phyloP scores from a whole-genome alignment of 2,329 filamentous ascomycete genomes.

The Pyrenophora graminea region DNA sequence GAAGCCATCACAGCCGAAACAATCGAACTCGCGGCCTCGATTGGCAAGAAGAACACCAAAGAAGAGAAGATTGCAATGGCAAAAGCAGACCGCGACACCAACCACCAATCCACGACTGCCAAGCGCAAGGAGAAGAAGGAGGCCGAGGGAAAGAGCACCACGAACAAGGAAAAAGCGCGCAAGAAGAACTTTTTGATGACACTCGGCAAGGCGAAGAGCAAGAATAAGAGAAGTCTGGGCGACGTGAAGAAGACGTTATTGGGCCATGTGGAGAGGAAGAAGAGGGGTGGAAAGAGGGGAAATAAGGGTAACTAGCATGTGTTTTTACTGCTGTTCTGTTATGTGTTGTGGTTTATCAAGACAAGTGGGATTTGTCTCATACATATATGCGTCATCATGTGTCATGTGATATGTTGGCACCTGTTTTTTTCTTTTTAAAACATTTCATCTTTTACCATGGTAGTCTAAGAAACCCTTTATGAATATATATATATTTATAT shows the following conservation, averaged over 20 bases:
- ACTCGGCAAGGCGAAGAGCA: slow-evolving; percentile 89
- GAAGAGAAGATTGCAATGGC: slow-evolving; percentile 86
- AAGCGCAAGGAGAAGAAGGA: slow-evolving; percentile 86
- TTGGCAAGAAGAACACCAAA: slow-evolving; percentile 81
- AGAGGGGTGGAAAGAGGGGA: slow-evolving; percentile 79
- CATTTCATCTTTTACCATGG: too few species aligned
- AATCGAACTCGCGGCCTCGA: slow-evolving; percentile 81
- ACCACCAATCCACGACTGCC: slow-evolving; percentile 85
- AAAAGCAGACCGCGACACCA: slow-evolving; percentile 77
- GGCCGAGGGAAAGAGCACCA: slow-evolving; percentile 89
- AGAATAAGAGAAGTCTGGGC: slow-evolving; percentile 91
- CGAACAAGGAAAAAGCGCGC: slow-evolving; percentile 93
- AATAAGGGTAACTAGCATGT: slow-evolving; percentile 56
- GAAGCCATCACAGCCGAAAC: slow-evolving; percentile 88
- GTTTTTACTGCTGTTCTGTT: too few species aligned
- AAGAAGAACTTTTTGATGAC: slow-evolving; percentile 99
- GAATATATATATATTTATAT: too few species aligned
- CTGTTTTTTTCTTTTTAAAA: too few species aligned
- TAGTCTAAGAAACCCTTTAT: too few species aligned
- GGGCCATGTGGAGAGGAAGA: slow-evolving; percentile 80
- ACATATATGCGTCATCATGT: too few species aligned
- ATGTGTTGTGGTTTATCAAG: too few species aligned
- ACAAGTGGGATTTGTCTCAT: too few species aligned
- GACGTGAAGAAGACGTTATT: slow-evolving; percentile 80
- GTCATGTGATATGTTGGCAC: too few species aligned